Base-by-base conservation (phyloP, 768 basidiomycete genomes). In the Xerocomellus intermedius region DNA sequence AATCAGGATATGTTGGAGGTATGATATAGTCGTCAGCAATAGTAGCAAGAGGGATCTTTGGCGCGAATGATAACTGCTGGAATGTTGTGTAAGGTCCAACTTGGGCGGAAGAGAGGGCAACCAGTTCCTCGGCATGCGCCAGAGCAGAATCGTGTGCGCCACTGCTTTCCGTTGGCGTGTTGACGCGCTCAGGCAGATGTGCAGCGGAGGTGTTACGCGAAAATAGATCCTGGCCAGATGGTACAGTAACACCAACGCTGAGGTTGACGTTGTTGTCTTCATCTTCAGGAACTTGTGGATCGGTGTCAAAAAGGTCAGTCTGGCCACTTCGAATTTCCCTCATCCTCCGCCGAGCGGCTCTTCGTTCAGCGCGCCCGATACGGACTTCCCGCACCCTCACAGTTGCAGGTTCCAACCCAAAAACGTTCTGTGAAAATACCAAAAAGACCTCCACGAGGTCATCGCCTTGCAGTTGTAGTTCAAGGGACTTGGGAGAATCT, bases 331-430 rank as follows among this genome's bases (percentile, higher is more conserved):
- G 77, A 35, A 79, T 79, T 66, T 88, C 89, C 33, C 91, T 82
- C 14, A 88, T 85, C 49, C 92, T 79, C 52, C 94, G 79, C 33
- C 93, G 79, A 21, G 92, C 90, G 12, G 92, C 91, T 55, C 94
- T 75, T 32, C 93, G 81, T 69, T 94, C 94, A 2, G 90, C 89
- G 5, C 93, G 84, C 8, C 91, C 93, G 42, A 95, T 92, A 33
- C 94, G 81, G 22, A 96, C 93, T 70, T 96, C 94, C 5, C 93
- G 85, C n/a, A 96, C 93, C 26, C 93, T 82, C 19, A 96, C 93
- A 1, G 94, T 96, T 2, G 92, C 92, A 10, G 93, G 93, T 67
- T 95, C 93, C 36, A 95, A 74, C 12, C 94, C 93, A 65, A 95
- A 95, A 28, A 95, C 89, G 59, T 93, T 94, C 68, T 94, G 91